Base-by-base conservation (phyloP, 768 basidiomycete species). In the Leccinum subgranulosum region DNA sequence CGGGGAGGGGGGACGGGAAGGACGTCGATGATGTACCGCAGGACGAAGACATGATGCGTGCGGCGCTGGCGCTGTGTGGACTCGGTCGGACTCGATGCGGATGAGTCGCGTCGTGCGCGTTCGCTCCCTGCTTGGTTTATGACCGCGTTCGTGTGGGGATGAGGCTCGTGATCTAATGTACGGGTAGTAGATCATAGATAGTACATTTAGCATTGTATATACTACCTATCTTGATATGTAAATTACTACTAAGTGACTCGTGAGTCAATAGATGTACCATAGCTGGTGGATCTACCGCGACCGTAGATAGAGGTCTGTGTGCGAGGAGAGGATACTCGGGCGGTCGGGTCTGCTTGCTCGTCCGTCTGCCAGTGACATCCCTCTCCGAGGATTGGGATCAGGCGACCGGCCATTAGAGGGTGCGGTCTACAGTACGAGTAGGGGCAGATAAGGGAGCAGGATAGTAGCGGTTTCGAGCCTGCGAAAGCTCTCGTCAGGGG, bases 41-140 rank as follows among this genome's bases (percentile, higher is more conserved):
- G 47, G 84, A 87, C 67, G 82, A 86, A 33, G 86, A 86, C 55
- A 82, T 83, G 72, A 85, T 89, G 83, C 81, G 81, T 59, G 87
- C 86, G 23, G 87, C 87, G 27, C 73, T 87, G 41, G 83, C 82
- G 45, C 71, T 89, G 19, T 88, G 86, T 67, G 86, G 87, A 33
- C 74, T 79, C 36, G 73, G 78, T 39, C 68, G 72, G 47, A 53
- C 39, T 41, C 39, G 39, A 41, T 41, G n/a, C 6, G 62, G 50
- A 33, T 67, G 59, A 67, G 49, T 27, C 10, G 34, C 49, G n/a
- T 39, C 19, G 3, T 34, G n/a, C 25, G n/a, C n/a, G 53, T 29
- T 2, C 5, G 41, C 19, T 11, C 19, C 19, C 10, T 43, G 11
- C 41, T 10, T 43, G 41, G 19, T 8, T 21, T 4, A 39, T 39